phyloP scores from a whole-genome alignment of 2,329 filamentous ascomycete genomes.

The Fusarium sp. region DNA sequence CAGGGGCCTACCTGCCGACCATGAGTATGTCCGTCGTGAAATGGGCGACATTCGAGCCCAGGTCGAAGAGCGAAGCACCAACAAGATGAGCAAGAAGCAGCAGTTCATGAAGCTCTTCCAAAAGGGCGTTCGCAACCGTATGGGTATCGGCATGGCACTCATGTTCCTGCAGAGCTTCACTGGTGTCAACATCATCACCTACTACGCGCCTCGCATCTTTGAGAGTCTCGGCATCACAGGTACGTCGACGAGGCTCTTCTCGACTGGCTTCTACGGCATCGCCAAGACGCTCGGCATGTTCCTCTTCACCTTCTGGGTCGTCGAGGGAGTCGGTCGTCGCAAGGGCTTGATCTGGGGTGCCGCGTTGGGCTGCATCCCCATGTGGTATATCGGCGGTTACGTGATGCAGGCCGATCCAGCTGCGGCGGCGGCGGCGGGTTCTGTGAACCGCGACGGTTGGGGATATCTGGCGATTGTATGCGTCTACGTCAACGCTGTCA shows the following conservation, averaged over 20 bases:
- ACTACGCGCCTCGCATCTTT: slow-evolving; percentile 57
- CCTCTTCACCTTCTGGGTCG: slow-evolving; percentile 55
- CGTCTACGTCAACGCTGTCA: slow-evolving; percentile 55
- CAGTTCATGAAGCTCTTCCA: slow-evolving; percentile 49
- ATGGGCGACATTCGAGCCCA: slow-evolving; percentile 66
- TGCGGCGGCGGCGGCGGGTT: slow-evolving; percentile 55
- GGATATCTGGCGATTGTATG: slow-evolving; percentile 57
- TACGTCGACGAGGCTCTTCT: slow-evolving; percentile 48
- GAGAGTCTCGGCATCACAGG: slow-evolving; percentile 50
- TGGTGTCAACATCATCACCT: slow-evolving; percentile 68
- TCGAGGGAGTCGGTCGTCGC: slow-evolving; percentile 58
- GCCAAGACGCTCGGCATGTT: slow-evolving; percentile 51
- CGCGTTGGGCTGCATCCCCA: slow-evolving; percentile 50
- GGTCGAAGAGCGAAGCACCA: slow-evolving; percentile 57
- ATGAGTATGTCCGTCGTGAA: slow-evolving; percentile 55
- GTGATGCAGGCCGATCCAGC: slow-evolving; percentile 48
- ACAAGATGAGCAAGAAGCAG: slow-evolving; percentile 43
- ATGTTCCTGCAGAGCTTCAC: slow-evolving; percentile 50
- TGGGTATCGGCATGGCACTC: slow-evolving; percentile 63
- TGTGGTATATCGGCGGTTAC: slow-evolving; percentile 54
- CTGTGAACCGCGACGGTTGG: slow-evolving; percentile 53
- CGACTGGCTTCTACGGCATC: slow-evolving; percentile 54
- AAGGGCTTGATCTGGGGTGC: slow-evolving; percentile 55
- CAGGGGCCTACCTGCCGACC: slow-evolving; percentile 48
- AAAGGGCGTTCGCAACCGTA: slow-evolving; percentile 48